A percentile compares a stretch with the other conserved stretches of the same genome.
Evolutionary conservation across 2,329 filamentous ascomycete genomes (phyloP).

Genomic region (Diaporthe vaccinii): DNA sequence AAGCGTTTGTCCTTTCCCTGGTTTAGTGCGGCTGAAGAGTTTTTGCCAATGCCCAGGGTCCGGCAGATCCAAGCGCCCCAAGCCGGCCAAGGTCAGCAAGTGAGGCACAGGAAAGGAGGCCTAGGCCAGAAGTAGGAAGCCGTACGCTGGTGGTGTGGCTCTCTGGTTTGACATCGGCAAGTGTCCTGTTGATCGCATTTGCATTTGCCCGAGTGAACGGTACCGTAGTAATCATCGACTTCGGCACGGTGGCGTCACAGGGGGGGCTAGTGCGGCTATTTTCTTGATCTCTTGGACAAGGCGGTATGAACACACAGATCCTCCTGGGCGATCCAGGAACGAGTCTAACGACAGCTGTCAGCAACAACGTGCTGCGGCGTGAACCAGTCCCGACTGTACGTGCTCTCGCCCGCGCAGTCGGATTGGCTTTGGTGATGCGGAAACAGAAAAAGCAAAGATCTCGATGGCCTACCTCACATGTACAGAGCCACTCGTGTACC

Average conservation of each 20-base stretch:
- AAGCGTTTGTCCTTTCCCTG: constrained; percentile 20
- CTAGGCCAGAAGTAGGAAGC: constrained; percentile 30
- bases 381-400: constrained; percentile 1
- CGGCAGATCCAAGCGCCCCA: constrained; percentile 22
- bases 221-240: constrained; percentile 19
- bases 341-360: constrained; percentile 14
- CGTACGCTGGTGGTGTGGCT: neutral
- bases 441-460: constrained; percentile 6
- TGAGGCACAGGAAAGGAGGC: constrained; percentile 20
- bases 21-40: constrained; percentile 41
- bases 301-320: constrained; percentile 26
- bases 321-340: constrained; percentile 39
- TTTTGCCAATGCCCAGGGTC: constrained; percentile 19
- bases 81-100: constrained; percentile 23
- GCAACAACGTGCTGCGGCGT: constrained; percentile 7
- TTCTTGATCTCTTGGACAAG: constrained; percentile 17
- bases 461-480: constrained; percentile 12
- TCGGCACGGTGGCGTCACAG: constrained; percentile 34
- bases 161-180: constrained; percentile 18
- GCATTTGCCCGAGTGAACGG: constrained; percentile 18
- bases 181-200: constrained; percentile 21
- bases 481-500: neutral
- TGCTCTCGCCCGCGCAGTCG: neutral
- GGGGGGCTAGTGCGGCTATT: neutral
- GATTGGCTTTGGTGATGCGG: neutral